A percentile compares a stretch with the other conserved stretches of the same genome.
Conservation (phyloP, 768 basidiomycete genomes). For the Baorangia bicolor region DNA sequence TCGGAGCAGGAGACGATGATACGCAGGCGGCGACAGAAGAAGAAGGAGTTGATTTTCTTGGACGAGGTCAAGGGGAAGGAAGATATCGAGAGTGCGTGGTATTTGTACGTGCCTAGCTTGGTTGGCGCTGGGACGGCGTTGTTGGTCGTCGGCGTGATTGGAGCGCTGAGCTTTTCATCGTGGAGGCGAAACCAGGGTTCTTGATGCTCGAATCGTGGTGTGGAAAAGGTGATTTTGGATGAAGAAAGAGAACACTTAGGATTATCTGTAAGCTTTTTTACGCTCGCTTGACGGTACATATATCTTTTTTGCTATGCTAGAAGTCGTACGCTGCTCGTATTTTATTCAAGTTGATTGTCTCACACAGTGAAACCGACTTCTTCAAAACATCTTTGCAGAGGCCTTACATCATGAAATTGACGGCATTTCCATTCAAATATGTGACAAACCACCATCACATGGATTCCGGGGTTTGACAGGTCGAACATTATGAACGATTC, state of each 20-base stretch:
- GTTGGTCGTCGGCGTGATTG: conserved; percentile 74
- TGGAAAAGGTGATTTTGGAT: background rate
- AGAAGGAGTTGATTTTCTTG: conserved; percentile 53
- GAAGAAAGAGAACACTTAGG: background rate
- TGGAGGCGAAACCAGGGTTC: conserved; percentile 68
- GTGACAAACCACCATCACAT: conserved; percentile 9
- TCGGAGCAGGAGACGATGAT: conserved; percentile 34
- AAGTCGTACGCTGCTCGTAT: background rate
- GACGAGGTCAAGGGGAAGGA: conserved; percentile 46
- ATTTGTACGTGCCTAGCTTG: conserved; percentile 72
- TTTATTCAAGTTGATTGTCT: background rate
- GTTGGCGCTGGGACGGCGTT: conserved; percentile 85
- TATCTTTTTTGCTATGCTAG: conserved; percentile 18
- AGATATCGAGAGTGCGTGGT: conserved; percentile 74
- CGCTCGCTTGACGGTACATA: conserved; percentile 10
- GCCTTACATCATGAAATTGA: no score
- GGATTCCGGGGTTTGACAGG: conserved; percentile 5
- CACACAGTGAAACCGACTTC: no score
- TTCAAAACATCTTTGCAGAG: no score
- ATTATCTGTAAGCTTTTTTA: conserved; percentile 9
- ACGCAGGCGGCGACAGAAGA: conserved; percentile 51
- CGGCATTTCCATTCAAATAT: no score
- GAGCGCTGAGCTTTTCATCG: conserved; percentile 71
- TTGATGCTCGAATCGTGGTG: conserved; percentile 24
- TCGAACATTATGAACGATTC: background rate